Evolutionary conservation across 306 rosid species (phyloP).

Genomic region (Fragaria vesca): DNA sequence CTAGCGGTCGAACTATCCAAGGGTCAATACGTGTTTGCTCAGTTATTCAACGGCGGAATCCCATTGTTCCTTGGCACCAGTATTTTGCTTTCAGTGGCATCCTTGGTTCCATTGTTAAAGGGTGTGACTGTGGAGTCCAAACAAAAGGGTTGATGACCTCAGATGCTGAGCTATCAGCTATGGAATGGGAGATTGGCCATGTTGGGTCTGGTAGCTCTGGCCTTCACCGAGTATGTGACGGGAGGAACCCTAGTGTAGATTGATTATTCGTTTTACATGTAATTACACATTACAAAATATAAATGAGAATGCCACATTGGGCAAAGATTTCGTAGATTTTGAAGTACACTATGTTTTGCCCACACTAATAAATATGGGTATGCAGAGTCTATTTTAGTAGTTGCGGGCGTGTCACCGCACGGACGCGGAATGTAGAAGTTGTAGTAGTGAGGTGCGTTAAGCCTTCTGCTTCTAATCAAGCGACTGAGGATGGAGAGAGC

Average conservation of each 20-base stretch:
- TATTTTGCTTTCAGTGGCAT: conserved; percentile 46
- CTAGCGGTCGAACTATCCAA: conserved; percentile 50
- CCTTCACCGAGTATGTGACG: conserved; percentile 53
- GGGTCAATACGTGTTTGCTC: conserved; percentile 53
- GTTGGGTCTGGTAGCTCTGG: conserved; percentile 65
- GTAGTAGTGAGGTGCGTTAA: too few species aligned
- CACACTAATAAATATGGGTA: too few species aligned
- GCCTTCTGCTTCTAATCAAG: too few species aligned
- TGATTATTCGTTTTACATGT: not conserved
- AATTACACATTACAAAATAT: not conserved
- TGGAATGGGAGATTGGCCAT: conserved; percentile 78
- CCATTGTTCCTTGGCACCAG: conserved; percentile 56
- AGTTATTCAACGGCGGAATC: conserved; percentile 54
- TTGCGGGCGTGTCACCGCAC: too few species aligned
- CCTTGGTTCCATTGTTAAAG: conserved; percentile 50
- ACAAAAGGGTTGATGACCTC: conserved; percentile 48
- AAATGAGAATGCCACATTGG: not conserved
- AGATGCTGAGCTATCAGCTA: conserved; percentile 57
- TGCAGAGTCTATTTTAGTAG: too few species aligned
- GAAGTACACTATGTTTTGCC: not conserved
- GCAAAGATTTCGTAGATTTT: not conserved
- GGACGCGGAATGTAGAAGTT: too few species aligned
- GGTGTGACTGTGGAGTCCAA: conserved; percentile 67
- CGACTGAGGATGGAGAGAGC: too few species aligned
- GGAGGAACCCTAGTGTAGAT: conserved; percentile 34